Evolutionary conservation across 495 filamentous ascomycete genomes (phyloP), one percentile per base, ranked within the genome.

Genomic region (Pseudevernia furfuracea): DNA sequence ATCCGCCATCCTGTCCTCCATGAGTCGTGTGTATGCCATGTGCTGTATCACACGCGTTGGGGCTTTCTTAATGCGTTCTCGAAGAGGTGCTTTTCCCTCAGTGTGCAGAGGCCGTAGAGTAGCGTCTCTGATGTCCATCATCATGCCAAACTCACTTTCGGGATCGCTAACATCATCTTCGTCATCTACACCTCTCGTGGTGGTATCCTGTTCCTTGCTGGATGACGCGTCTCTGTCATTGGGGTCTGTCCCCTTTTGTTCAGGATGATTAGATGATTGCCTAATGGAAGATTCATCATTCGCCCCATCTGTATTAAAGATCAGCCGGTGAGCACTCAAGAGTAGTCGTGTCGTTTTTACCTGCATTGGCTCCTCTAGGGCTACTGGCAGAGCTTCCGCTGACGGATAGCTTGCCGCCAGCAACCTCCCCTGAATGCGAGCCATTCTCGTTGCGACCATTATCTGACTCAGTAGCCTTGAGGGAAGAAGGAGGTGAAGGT

Each of bases 1-100:
- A 21, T 59, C 21, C 17, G 3, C 6, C 32, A 62, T 62, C 34
- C 60, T 62, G 25, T 62, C 60, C 23, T 62, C 60, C 30, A 62
- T 36, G 34, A 53, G 60, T 30, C 43, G 23, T 4, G 28, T 34
- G 44, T 62, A 62, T 14, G 17, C 44, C 4, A 38, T 34, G 14
- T 62, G 41, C 44, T 62, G 60, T 30, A 53, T 5, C 5, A 17
- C 44, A 46, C 44, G 60, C 46, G 11, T 62, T 4, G 60, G 30
- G 37, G 8, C 28, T 49, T 62, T 62, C 41, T 62, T 62, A 30
- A 62, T 48, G 9, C 60, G 43, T n/a, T 62, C 32, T 17, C 23
- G 25, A 19, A 62, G 32, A 37, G 56, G 34, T 44, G n/a, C n/a
- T n/a, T n/a, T 39, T 5, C 12, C 37, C 12, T 6, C 37, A 39